phyloP scores from a whole-genome alignment of 1,139 yeast genomes.

The Suhomyces coccinellae region DNA sequence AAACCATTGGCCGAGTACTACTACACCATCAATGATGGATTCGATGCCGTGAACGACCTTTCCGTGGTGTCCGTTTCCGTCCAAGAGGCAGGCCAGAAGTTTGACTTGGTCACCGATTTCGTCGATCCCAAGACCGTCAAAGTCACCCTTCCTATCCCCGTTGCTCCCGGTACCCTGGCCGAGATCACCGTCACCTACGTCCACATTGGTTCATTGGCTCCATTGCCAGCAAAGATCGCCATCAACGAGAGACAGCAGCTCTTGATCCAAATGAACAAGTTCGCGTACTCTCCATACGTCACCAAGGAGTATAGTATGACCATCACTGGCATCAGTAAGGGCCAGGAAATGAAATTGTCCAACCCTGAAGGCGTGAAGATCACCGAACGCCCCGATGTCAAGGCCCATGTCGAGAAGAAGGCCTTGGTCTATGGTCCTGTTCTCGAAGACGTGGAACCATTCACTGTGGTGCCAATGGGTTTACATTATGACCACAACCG shows the following conservation, averaged over 20 bases:
- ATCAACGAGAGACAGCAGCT: conserved; percentile 67
- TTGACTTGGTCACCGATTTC: conserved; percentile 32
- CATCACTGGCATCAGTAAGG: conserved; percentile 50
- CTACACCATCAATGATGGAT: conserved; percentile 52
- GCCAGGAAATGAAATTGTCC: conserved; percentile 47
- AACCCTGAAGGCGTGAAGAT: conserved; percentile 19
- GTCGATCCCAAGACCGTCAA: conserved; percentile 33
- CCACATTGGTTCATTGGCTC: conserved; percentile 48
- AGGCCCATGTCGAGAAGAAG: conserved; percentile 37
- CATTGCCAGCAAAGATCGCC: conserved; percentile 64
- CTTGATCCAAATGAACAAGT: conserved; percentile 53
- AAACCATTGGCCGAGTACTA: conserved; percentile 58
- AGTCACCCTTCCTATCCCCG: conserved; percentile 60
- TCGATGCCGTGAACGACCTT: conserved; percentile 43
- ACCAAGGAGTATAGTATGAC: conserved; percentile 54
- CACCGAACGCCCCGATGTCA: conserved; percentile 25
- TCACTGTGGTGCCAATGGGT: conserved; percentile 48
- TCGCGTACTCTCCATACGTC: conserved; percentile 62
- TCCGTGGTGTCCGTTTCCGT: conserved; percentile 47
- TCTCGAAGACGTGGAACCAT: conserved; percentile 42
- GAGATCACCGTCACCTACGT: conserved; percentile 56
- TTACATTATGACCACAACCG: conserved; percentile 64
- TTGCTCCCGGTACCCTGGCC: conserved; percentile 60
- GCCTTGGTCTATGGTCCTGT: conserved; percentile 61
- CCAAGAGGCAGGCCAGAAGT: conserved; percentile 26